Evolutionary conservation across 352 stramenopile species (phyloP).

Genomic region (Pythium rishiriense): DNA sequence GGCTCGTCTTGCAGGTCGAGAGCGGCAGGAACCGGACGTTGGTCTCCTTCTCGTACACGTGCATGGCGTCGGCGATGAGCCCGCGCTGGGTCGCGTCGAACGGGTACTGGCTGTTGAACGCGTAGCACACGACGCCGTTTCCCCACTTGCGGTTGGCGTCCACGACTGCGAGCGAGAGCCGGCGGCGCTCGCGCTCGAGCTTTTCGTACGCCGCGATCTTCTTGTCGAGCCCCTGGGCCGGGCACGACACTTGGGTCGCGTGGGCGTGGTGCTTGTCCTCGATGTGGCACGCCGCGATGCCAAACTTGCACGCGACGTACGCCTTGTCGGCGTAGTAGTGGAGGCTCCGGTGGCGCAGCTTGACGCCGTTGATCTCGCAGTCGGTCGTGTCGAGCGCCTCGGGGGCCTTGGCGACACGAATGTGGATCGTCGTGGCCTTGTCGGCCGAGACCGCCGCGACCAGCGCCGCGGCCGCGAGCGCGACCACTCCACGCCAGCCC

Average conservation of each 20-base stretch:
- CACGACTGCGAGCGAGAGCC: slow-evolving; percentile 66
- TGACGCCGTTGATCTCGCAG: slow-evolving; percentile 59
- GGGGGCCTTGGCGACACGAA: slow-evolving; percentile 28
- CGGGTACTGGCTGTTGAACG: slow-evolving; percentile 61
- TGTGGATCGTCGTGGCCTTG: slow-evolving; percentile 32
- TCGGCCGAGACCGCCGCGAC: slow-evolving; percentile 20
- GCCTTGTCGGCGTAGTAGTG: slow-evolving; percentile 71
- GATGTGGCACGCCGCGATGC: slow-evolving; percentile 62
- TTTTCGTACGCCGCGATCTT: slow-evolving; percentile 25
- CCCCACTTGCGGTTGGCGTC: slow-evolving; percentile 64
- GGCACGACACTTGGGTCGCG: slow-evolving; percentile 64
- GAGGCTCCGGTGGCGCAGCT: slow-evolving; percentile 58
- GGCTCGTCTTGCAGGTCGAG: slow-evolving; percentile 46
- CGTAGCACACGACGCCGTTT: slow-evolving; percentile 73
- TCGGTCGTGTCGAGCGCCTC: slow-evolving; percentile 29
- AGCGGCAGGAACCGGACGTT: slow-evolving; percentile 75
- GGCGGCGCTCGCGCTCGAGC: slow-evolving; percentile 35
- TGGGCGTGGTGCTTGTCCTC: slow-evolving; percentile 59
- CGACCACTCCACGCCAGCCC: slow-evolving; percentile 23
- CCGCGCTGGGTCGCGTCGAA: slow-evolving; percentile 55
- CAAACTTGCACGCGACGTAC: slow-evolving; percentile 73
- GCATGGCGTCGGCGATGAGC: slow-evolving; percentile 72
- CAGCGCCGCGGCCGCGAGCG: slow-evolving; percentile 23
- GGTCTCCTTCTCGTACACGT: slow-evolving; percentile 57
- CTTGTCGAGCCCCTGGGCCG: slow-evolving; percentile 31